phyloP scores from a whole-genome alignment of 768 basidiomycete species.

The Nidularia pulvinata region DNA sequence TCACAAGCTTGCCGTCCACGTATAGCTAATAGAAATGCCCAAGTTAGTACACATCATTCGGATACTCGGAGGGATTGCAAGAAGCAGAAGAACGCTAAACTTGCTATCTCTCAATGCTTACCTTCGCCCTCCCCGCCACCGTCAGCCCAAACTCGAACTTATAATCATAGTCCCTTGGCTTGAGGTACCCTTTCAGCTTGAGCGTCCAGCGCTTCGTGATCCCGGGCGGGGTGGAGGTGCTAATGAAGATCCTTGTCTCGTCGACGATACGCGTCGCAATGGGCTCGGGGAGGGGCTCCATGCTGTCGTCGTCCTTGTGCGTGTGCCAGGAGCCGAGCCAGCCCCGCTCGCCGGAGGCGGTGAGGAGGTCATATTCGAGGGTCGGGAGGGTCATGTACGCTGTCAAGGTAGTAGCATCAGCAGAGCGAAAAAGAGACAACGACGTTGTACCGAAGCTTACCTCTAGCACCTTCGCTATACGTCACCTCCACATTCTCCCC shows the following conservation, averaged over 20 bases:
- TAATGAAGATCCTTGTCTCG: conserved; percentile 68
- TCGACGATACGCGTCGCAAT: conserved; percentile 45
- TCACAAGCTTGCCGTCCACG: conserved; percentile 67
- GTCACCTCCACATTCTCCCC: conserved; percentile 50
- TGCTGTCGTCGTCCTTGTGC: conserved; percentile 58
- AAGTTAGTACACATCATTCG: background rate
- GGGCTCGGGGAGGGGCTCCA: conserved; percentile 41
- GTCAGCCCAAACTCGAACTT: conserved; percentile 73
- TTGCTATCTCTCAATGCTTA: conserved; percentile 15
- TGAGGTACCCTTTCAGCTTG: conserved; percentile 57
- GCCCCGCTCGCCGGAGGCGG: conserved; percentile 58
- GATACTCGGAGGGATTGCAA: too few relatives aligned
- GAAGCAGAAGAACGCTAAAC: background rate
- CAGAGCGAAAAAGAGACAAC: background rate
- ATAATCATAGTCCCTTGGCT: conserved; percentile 51
- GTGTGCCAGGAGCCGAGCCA: conserved; percentile 66
- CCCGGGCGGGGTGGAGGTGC: conserved; percentile 48
- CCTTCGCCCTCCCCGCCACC: conserved; percentile 70
- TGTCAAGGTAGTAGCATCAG: conserved; percentile 14
- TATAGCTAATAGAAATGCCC: conserved; percentile 41
- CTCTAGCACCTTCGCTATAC: conserved; percentile 69
- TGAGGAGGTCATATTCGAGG: conserved; percentile 66
- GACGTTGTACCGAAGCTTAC: conserved; percentile 27
- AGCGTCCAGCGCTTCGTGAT: conserved; percentile 68
- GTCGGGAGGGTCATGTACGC: conserved; percentile 67